Percentiles rank a stretch among this genome's conserved stretches.
These are phyloP conservation scores for Nicotiana tomentosiformis DNA, from an alignment of 257 asterid genomes.

Conservation along the genomic window DNA sequence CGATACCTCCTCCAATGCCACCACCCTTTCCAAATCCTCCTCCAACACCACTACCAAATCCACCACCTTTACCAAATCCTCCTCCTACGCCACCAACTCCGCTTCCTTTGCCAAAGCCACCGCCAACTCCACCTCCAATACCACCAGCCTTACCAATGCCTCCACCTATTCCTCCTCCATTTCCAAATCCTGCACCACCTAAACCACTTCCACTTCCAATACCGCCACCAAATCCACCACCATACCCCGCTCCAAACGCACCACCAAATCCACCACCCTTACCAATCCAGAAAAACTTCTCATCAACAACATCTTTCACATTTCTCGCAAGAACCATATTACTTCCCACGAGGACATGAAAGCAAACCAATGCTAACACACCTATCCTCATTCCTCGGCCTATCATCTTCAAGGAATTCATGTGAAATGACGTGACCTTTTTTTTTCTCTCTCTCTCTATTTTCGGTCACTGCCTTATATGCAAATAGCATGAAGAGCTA, in stretches of 20 bases:
- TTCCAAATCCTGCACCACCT: background rate
- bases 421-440: background rate
- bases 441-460: background rate
- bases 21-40: background rate
- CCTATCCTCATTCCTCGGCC: background rate
- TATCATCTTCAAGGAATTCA: conserved; percentile 2
- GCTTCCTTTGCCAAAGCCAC: background rate
- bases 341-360: background rate
- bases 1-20: background rate
- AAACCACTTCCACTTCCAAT: background rate
- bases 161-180: background rate
- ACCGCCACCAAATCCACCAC: background rate
- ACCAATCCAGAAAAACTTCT: conserved; percentile 2
- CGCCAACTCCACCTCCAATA: background rate
- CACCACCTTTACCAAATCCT: background rate
- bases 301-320: conserved; percentile 2
- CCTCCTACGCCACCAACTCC: background rate
- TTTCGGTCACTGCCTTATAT: background rate
- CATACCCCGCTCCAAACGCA: background rate
- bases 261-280: conserved; percentile 5
- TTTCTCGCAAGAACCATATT: background rate
- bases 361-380: conserved; percentile 3
- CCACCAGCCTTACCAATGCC: conserved; percentile 3
- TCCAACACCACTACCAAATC: background rate
- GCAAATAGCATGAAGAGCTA: background rate